Base-by-base conservation (phyloP, 371 early-diverging fungal species). In the Neoconidiobolus thromboides region DNA sequence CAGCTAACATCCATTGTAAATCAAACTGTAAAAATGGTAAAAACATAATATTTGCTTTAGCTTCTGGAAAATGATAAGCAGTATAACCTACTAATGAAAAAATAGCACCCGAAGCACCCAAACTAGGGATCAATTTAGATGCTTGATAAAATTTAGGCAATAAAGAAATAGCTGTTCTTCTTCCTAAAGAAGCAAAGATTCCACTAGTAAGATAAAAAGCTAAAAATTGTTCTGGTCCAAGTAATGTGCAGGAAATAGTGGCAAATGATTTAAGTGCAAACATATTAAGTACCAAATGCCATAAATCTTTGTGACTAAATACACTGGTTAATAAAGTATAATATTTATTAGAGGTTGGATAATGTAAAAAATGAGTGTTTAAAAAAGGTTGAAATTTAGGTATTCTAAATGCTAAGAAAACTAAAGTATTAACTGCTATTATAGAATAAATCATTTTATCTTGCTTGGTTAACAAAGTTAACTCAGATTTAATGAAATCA, bases 71-170 rank as follows among this genome's bases (percentile, higher is more conserved):
- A 57, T 76, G 15, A 39, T 72, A 66, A 26, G 84, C 79, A 2
- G 76, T 74, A 0, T 74, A 68, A 12, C 78, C 76, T 15, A 87
- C 51, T 26, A 81, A 71, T 9, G 80, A 77, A 60, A 82, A 88
- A 41, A 89, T 70, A 1, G 85, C 87, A 5, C 89, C 88, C 58
- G 82, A 81, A 43, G 89, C 89, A 37, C 89, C 89, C 4, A 88
- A 69, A 9, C 77, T 74, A 1, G 85, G 86, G 49, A 79, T 53
- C 39, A 86, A 68, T 26, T 76, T 64, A 0, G 68, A 68, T 38
- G 81, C 56, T 6, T 76, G 72, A 5, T 69, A 61, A 0, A 73
- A 57, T 80, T 82, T 3, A 9, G 44, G 47, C 14, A 5, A 4
- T 42, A 36, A 36, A 5, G 26, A 38, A 14, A 55, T 12, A 3